Percentiles rank a stretch among this genome's conserved stretches.
Evolutionary conservation across 2,329 filamentous ascomycete species (phyloP).

Genomic region (Fusarium compactum): DNA sequence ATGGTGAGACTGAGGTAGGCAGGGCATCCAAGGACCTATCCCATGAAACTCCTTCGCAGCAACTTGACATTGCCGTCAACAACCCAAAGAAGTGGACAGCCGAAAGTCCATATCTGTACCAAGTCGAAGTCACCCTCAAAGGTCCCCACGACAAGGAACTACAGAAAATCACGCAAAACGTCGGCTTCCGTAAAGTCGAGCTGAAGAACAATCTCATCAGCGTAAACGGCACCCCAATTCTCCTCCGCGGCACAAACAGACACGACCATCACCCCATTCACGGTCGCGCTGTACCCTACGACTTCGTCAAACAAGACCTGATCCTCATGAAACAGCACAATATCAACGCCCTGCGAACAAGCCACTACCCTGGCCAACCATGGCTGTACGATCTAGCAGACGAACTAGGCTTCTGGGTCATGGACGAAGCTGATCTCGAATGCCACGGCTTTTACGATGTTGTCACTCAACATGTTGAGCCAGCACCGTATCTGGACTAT

Average conservation of each 20-base stretch:
- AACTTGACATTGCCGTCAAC: not conserved
- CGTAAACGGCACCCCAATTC: constrained; percentile 2
- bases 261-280: constrained; percentile 15
- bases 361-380: constrained; percentile 8
- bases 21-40: not conserved
- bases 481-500: constrained; percentile 15
- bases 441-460: constrained; percentile 19
- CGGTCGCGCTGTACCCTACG: constrained; percentile 11
- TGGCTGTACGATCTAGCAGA: constrained; percentile 19
- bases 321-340: constrained; percentile 23
- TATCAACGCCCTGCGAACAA: constrained; percentile 19
- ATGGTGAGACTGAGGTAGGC: not conserved
- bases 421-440: constrained; percentile 20
- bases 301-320: constrained; percentile 17
- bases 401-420: constrained; percentile 19
- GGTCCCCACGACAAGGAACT: not conserved
- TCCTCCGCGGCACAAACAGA: constrained; percentile 12
- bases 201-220: constrained; percentile 1
- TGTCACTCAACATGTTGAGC: constrained; percentile 10
- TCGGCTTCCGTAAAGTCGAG: constrained; percentile 15
- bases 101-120: constrained; percentile 1
- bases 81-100: constrained; percentile 18
- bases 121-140: not conserved
- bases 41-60: rapidly evolving
- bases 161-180: not conserved